These are phyloP conservation scores for Talaromyces islandicus DNA, from an alignment of 2,329 filamentous ascomycete species.

Conservation along the genomic window DNA sequence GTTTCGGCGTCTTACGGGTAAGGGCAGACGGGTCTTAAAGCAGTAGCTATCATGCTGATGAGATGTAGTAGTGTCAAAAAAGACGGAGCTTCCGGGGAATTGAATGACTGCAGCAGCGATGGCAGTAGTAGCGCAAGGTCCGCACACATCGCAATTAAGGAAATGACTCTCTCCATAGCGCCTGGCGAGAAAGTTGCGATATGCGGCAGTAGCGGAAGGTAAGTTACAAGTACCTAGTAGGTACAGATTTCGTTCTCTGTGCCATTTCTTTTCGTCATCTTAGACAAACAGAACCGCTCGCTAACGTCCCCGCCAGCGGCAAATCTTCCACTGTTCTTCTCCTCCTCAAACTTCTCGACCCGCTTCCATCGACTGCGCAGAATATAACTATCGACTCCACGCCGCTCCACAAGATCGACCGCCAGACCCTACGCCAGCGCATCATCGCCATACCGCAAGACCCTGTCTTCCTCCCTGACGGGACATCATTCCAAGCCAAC, in stretches of 20 bases:
- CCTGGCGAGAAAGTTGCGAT: slow-evolving; percentile 4
- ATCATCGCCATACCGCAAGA: slow-evolving; percentile 52
- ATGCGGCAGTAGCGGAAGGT: slow-evolving; percentile 6
- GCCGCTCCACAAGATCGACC: slow-evolving; percentile 27
- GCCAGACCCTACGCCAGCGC: slow-evolving; percentile 39
- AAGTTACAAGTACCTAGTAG: neutral
- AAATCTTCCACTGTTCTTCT: slow-evolving; percentile 39
- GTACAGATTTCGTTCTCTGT: neutral
- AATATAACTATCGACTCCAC: slow-evolving; percentile 41
- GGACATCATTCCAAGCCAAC: slow-evolving; percentile 36
- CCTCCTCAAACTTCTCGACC: slow-evolving; percentile 37
- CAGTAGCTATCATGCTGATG: neutral
- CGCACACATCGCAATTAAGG: slow-evolving; percentile 1
- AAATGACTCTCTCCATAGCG: slow-evolving; percentile 5
- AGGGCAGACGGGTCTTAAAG: neutral
- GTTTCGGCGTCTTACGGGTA: slow-evolving; percentile 7
- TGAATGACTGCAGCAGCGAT: neutral
- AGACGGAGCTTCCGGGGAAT: neutral
- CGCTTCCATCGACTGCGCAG: slow-evolving; percentile 19
- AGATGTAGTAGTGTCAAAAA: neutral
- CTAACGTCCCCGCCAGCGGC: slow-evolving; percentile 20
- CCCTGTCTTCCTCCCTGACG: slow-evolving; percentile 45
- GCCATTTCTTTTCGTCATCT: neutral
- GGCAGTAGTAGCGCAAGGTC: neutral
- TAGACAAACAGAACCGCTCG: neutral